Evolutionary conservation across 257 asterid species (phyloP).

Genomic region (Nemophila menziesii): DNA sequence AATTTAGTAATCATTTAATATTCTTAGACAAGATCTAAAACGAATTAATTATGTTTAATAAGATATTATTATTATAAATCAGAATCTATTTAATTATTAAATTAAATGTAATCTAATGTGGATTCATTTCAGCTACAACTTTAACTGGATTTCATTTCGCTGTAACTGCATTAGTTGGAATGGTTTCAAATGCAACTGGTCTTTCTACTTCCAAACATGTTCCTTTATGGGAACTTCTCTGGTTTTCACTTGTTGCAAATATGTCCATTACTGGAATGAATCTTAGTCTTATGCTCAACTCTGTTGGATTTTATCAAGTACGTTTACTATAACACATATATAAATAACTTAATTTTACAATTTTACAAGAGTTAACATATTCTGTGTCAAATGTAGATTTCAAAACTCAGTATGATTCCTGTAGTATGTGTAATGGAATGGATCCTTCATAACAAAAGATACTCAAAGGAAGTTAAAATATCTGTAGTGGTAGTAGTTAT

Average conservation of each 20-base stretch:
- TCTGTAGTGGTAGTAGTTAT: slow-evolving; percentile 84
- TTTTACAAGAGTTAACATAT: slow-evolving; percentile 11
- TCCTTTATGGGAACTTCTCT: slow-evolving; percentile 93
- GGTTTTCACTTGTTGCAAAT: slow-evolving; percentile 92
- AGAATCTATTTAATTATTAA: too few relatives aligned
- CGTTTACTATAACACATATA: slow-evolving; percentile 9
- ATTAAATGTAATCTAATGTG: neutral
- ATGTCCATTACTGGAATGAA: slow-evolving; percentile 96
- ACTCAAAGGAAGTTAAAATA: slow-evolving; percentile 67
- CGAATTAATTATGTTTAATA: too few relatives aligned
- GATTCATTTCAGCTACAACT: slow-evolving; percentile 62
- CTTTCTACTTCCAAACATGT: slow-evolving; percentile 77
- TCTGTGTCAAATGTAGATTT: slow-evolving; percentile 46
- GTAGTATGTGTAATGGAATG: slow-evolving; percentile 95
- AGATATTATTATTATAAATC: too few relatives aligned
- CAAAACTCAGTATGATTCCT: slow-evolving; percentile 97
- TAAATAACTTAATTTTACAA: neutral
- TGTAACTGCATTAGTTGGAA: slow-evolving; percentile 88
- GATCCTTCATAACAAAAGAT: slow-evolving; percentile 77
- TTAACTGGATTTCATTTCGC: slow-evolving; percentile 96
- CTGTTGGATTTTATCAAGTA: slow-evolving; percentile 98
- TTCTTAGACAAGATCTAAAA: too few relatives aligned
- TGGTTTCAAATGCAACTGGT: slow-evolving; percentile 88
- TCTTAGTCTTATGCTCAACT: slow-evolving; percentile 95
- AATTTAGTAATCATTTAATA: too few relatives aligned